A percentile compares a stretch with the other conserved stretches of the same genome.
phyloP scores from a whole-genome alignment of 2,329 filamentous ascomycete species.

The Ceratocystis colombiana region DNA sequence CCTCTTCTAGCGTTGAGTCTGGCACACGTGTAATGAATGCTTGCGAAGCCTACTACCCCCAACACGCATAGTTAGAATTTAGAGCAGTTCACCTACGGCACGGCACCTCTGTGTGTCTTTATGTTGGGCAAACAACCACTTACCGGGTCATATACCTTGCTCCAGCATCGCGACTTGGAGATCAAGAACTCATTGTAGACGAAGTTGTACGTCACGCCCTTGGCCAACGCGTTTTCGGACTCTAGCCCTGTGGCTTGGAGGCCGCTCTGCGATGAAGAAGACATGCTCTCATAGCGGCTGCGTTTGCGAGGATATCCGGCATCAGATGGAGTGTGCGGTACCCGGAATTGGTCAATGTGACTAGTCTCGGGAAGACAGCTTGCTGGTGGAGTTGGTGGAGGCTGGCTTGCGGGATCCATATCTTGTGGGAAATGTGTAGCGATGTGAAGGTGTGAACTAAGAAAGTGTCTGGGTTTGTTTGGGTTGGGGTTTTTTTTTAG shows the following conservation, averaged over 20 bases:
- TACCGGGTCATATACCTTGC: constrained; percentile 27
- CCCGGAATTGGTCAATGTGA: neutral
- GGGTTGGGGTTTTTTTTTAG: too few species aligned
- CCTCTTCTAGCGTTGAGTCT: constrained; percentile 27
- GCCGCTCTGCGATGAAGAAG: constrained; percentile 7
- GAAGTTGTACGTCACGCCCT: constrained; percentile 26
- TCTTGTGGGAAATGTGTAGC: too few species aligned
- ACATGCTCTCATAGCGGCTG: constrained; percentile 16
- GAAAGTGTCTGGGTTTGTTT: neutral
- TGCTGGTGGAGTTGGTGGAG: neutral
- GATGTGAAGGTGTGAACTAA: neutral
- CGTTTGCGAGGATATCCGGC: constrained; percentile 15
- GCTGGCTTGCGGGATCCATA: neutral
- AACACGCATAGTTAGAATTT: neutral
- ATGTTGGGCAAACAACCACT: neutral
- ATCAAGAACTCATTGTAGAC: constrained; percentile 26
- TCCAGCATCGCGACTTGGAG: constrained; percentile 27
- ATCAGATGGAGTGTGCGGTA: constrained; percentile 13
- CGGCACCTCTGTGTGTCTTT: neutral
- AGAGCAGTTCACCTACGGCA: neutral
- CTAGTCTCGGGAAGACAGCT: neutral
- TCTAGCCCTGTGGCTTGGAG: neutral
- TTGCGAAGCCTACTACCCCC: constrained; percentile 25
- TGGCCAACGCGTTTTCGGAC: constrained; percentile 8
- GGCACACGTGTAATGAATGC: constrained; percentile 28